Percentiles rank a stretch among this genome's conserved stretches.
phyloP scores from a whole-genome alignment of 257 asterid genomes.

The Orobanche coerulescens region DNA sequence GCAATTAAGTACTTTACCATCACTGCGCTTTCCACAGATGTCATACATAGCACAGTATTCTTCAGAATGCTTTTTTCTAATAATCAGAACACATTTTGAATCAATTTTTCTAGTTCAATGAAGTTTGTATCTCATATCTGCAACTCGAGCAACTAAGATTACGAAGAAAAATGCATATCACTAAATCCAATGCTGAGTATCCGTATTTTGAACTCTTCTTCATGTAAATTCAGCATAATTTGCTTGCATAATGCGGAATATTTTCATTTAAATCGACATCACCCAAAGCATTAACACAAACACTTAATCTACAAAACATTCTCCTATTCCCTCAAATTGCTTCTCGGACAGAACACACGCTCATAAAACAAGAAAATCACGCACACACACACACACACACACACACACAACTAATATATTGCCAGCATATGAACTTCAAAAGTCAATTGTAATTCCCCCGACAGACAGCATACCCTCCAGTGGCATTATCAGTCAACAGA shows the following conservation, averaged over 20 bases:
- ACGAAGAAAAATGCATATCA: not conserved
- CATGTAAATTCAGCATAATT: not conserved
- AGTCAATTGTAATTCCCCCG: not conserved
- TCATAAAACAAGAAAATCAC: too few relatives aligned
- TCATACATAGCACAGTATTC: constrained; percentile 85
- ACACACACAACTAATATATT: not conserved
- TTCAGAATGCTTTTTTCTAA: constrained; percentile 56
- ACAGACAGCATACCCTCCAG: constrained; percentile 34
- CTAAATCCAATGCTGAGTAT: not conserved
- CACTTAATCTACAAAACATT: not conserved
- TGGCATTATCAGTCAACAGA: constrained; percentile 31
- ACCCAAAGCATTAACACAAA: not conserved
- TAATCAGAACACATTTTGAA: constrained; percentile 21
- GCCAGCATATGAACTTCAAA: not conserved
- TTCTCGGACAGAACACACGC: not conserved
- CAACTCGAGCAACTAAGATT: constrained; percentile 8
- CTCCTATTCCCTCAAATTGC: not conserved
- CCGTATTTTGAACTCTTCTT: not conserved
- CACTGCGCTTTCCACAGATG: constrained; percentile 80
- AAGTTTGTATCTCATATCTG: not conserved
- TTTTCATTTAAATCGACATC: not conserved
- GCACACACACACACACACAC: not conserved
- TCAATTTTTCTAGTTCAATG: too few relatives aligned
- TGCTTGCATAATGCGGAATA: not conserved
- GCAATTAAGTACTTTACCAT: constrained; percentile 86